phyloP scores from a whole-genome alignment of 139 green algal species.

The Diplosphaera chodatii region DNA sequence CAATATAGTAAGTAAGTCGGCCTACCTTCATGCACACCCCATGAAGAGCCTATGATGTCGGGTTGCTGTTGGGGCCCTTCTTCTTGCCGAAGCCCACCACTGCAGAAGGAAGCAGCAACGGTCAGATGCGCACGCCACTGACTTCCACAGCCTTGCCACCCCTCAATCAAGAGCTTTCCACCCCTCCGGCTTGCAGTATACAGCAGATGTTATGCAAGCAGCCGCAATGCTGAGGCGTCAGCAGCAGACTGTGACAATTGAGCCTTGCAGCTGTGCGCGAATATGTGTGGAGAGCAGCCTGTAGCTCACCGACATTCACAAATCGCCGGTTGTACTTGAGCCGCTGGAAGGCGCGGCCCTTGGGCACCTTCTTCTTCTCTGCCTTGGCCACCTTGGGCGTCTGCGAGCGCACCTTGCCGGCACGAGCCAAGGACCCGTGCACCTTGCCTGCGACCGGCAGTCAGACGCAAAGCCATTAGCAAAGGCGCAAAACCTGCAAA shows the following conservation, averaged over 20 bases:
- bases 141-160: too few species aligned
- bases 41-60: neutral
- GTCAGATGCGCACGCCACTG: too few species aligned
- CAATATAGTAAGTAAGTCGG: too few species aligned
- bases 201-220: too few species aligned
- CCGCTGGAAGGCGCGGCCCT: slow-evolving; percentile 89
- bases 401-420: slow-evolving; percentile 98
- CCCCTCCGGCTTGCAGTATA: too few species aligned
- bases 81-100: slow-evolving; percentile 85
- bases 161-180: too few species aligned
- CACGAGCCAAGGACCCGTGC: slow-evolving; percentile 97
- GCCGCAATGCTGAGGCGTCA: too few species aligned
- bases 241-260: too few species aligned
- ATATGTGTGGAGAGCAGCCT: neutral
- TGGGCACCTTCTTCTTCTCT: slow-evolving; percentile 97
- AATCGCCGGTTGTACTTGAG: slow-evolving; percentile 98
- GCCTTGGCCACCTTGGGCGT: slow-evolving; percentile 98
- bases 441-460: slow-evolving; percentile 97
- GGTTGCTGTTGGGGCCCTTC: slow-evolving; percentile 61
- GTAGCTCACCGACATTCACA: slow-evolving; percentile 66
- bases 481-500: too few species aligned
- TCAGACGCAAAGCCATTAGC: too few species aligned
- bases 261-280: too few species aligned
- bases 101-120: too few species aligned
- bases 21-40: neutral